Percentiles rank a stretch among this genome's conserved stretches.
Evolutionary conservation across 2,329 filamentous ascomycete genomes (phyloP).

Genomic region (Periconia sp.): DNA sequence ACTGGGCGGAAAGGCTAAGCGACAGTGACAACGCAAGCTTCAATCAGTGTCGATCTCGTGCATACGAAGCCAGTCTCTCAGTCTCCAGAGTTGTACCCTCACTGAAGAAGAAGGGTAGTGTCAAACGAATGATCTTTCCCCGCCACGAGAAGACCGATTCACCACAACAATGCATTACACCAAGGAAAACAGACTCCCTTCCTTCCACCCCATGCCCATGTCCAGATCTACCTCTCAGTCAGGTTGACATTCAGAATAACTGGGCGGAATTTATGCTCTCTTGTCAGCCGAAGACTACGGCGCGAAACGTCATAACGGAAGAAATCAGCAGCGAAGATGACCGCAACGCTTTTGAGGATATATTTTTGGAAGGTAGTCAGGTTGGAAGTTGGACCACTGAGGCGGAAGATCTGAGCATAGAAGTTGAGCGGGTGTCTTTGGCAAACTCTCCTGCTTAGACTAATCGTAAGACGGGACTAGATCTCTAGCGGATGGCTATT

Average conservation of each 20-base stretch:
- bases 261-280: not conserved
- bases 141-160: not conserved
- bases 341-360: slow-evolving; percentile 4
- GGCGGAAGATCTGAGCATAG: not conserved
- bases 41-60: slow-evolving; percentile 4
- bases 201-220: not conserved
- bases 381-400: not conserved
- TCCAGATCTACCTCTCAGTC: not conserved
- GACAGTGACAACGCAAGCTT: not conserved
- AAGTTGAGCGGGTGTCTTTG: too few relatives aligned
- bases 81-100: slow-evolving; percentile 8
- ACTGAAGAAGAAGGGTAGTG: slow-evolving; percentile 12
- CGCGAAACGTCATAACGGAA: not conserved
- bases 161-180: not conserved
- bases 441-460: too few relatives aligned
- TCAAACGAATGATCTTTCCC: slow-evolving; percentile 13
- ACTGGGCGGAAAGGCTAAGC: slow-evolving; percentile 5
- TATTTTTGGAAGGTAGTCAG: slow-evolving; percentile 8
- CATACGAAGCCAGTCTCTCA: slow-evolving; percentile 5
- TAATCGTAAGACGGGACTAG: too few relatives aligned
- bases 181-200: not conserved
- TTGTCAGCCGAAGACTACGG: not conserved
- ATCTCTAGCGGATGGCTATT: too few relatives aligned
- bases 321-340: not conserved
- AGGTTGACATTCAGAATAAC: not conserved